Percentiles rank a stretch among this genome's conserved stretches.
Conservation (phyloP, 345 rosid genomes). For the Toxicodendron radicans region DNA sequence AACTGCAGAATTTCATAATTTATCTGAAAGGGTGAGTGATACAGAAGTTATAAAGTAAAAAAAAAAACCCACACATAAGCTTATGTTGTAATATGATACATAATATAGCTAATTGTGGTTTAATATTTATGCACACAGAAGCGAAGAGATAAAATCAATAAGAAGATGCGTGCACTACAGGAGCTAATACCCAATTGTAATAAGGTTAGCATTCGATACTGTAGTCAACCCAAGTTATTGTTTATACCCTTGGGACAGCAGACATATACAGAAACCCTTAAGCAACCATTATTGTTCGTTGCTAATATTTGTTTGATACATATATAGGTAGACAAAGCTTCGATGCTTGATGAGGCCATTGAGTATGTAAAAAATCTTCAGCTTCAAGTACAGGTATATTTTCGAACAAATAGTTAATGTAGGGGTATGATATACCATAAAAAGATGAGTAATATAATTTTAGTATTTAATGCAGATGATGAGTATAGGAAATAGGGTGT, state of each 20-base stretch:
- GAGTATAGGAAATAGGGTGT: conserved; percentile 48
- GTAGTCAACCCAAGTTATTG: not conserved
- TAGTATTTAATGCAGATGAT: conserved; percentile 44
- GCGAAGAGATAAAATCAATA: conserved; percentile 60
- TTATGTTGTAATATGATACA: not conserved
- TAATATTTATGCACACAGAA: conserved; percentile 33
- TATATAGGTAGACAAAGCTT: conserved; percentile 55
- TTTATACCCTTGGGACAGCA: no score
- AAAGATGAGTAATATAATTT: not conserved
- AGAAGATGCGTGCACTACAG: conserved; percentile 63
- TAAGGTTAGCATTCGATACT: conserved; percentile 41
- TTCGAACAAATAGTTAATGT: not conserved
- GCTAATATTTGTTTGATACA: conserved; percentile 10
- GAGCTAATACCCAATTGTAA: conserved; percentile 69
- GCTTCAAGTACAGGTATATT: conserved; percentile 71
- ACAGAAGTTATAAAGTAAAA: not conserved
- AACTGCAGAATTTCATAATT: conserved; percentile 38
- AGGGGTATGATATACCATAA: no score
- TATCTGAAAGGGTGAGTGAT: conserved; percentile 47
- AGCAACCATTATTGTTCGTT: not conserved
- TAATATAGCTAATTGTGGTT: conserved; percentile 6
- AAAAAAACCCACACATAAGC: not conserved
- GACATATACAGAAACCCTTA: no score
- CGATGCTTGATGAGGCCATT: conserved; percentile 70
- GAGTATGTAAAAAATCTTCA: conserved; percentile 67